Evolutionary conservation across 1,284 basidiomycete genomes (phyloP), one percentile per base, ranked within the genome.

Genomic region (Testicularia cyperi): DNA sequence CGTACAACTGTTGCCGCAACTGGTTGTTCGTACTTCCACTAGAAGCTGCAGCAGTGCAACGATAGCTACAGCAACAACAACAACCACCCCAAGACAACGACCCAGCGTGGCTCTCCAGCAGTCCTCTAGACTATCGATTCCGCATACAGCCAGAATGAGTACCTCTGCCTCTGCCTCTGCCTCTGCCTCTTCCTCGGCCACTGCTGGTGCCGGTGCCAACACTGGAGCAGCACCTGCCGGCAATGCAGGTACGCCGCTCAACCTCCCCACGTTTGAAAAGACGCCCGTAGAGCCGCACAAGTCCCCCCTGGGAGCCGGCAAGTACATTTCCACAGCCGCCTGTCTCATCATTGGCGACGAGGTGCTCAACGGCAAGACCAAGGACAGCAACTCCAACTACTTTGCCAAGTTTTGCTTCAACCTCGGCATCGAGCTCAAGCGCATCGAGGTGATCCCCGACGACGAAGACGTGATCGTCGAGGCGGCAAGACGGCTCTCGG

Each of bases 371-470:
- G 61, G 44, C 21, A 92, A 91, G 79, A 91, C 90, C 1, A 84
- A 85, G 48, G 92, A 96, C 77, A 82, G 83, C 15, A 96, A 95
- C 77, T 87, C 86, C 0, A 70, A 78, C 57, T 78, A 76, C 38
- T 63, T 79, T 51, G 81, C 81, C n/a, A 68, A 69, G 38, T 66
- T 68, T 42, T 76, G 74, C 39, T 76, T 76, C 38, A 60, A 68
- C 29, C 55, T 66, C 1, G 74, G 72, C 9, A 68, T 75, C 31
- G 65, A 73, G 18, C 35, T 73, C 51, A 78, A 81, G 16, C 44
- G 63, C n/a, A 85, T 95, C 70, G 90, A 96, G 70, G 90, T 96
- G 38, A 87, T 97, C 39, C 81, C 92, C 1, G 92, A 96, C 72
- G 86, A 91, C 42, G 87, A 91, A 72, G 84, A 84, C 9, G 87